Evolutionary conservation across 2,329 filamentous ascomycete genomes (phyloP).

Genomic region (Zopfia rhizophila): DNA sequence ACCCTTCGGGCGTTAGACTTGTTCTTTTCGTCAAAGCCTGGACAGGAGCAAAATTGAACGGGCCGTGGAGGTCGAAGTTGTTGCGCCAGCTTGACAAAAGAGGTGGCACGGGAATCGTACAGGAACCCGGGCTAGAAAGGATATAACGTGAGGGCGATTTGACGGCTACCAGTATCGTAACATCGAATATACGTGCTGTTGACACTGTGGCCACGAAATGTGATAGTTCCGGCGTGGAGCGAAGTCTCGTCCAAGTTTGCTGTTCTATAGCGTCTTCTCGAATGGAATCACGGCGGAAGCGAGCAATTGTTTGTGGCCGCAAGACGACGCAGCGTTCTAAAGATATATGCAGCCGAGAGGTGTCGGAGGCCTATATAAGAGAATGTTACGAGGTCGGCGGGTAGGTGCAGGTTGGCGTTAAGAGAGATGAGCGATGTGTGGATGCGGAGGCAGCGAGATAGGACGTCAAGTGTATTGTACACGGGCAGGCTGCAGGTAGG

Average conservation of each 20-base stretch:
- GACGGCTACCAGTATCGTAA: slow-evolving; percentile 35
- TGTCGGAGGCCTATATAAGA: slow-evolving; percentile 20
- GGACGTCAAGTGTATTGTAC: slow-evolving; percentile 14
- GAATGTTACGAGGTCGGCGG: slow-evolving; percentile 21
- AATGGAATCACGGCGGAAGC: slow-evolving; percentile 39
- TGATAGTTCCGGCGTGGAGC: slow-evolving; percentile 16
- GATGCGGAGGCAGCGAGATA: slow-evolving; percentile 17
- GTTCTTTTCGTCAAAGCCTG: slow-evolving; percentile 44
- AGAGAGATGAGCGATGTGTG: slow-evolving; percentile 13
- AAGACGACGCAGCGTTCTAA: slow-evolving; percentile 12
- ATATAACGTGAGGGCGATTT: slow-evolving; percentile 27
- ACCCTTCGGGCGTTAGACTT: slow-evolving; percentile 44
- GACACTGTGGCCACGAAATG: slow-evolving; percentile 20
- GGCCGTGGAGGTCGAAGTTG: slow-evolving; percentile 34
- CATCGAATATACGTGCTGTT: slow-evolving; percentile 44
- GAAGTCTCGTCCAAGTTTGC: slow-evolving; percentile 28
- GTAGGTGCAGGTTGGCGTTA: slow-evolving; percentile 15
- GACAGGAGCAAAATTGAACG: slow-evolving; percentile 43
- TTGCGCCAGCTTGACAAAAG: slow-evolving; percentile 51
- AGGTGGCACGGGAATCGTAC: slow-evolving; percentile 44
- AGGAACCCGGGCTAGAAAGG: slow-evolving; percentile 43
- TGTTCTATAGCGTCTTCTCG: slow-evolving; percentile 41
- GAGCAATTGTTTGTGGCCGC: slow-evolving; percentile 15
- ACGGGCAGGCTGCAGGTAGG: slow-evolving; percentile 17
- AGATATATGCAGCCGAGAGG: slow-evolving; percentile 8